A percentile compares a stretch with the other conserved stretches of the same genome.
Conservation (phyloP, 164 flowering plant genomes). For the Vitis amurensis region DNA sequence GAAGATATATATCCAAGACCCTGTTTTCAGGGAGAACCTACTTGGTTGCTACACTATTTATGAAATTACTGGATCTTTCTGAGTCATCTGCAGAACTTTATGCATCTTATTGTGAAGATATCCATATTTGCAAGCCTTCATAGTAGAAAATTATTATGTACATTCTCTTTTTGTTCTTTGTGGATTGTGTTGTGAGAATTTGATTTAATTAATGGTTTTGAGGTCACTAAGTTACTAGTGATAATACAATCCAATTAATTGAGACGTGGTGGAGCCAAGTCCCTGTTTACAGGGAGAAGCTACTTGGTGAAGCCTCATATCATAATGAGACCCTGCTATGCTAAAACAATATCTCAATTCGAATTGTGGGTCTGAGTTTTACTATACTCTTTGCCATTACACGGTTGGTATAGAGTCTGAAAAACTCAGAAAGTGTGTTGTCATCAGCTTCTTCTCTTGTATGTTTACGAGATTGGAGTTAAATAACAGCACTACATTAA, state of each 20-base stretch:
- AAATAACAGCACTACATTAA: conserved; percentile 54
- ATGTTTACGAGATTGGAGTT: conserved; percentile 51
- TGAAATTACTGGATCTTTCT: conserved; percentile 29
- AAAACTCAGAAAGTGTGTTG: conserved; percentile 67
- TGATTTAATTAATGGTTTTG: background rate
- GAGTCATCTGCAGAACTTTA: background rate
- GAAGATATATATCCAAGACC: conserved; percentile 23
- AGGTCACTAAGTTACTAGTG: conserved; percentile 7
- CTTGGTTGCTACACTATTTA: conserved; percentile 9
- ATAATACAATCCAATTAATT: conserved; percentile 19
- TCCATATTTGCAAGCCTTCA: too few relatives aligned
- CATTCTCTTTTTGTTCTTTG: background rate
- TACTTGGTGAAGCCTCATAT: conserved; percentile 39
- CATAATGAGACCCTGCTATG: background rate
- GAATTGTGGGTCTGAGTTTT: conserved; percentile 29
- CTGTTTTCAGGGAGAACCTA: conserved; percentile 48
- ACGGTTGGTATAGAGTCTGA: conserved; percentile 45
- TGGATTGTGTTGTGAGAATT: background rate
- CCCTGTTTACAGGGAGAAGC: conserved; percentile 47
- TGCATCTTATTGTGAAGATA: too few relatives aligned
- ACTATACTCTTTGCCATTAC: conserved; percentile 45
- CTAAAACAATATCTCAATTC: background rate
- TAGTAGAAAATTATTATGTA: too few relatives aligned
- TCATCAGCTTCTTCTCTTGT: conserved; percentile 79
- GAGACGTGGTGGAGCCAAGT: conserved; percentile 39